phyloP scores from a whole-genome alignment of 305 asterid species.

The Fraxinus sp. region DNA sequence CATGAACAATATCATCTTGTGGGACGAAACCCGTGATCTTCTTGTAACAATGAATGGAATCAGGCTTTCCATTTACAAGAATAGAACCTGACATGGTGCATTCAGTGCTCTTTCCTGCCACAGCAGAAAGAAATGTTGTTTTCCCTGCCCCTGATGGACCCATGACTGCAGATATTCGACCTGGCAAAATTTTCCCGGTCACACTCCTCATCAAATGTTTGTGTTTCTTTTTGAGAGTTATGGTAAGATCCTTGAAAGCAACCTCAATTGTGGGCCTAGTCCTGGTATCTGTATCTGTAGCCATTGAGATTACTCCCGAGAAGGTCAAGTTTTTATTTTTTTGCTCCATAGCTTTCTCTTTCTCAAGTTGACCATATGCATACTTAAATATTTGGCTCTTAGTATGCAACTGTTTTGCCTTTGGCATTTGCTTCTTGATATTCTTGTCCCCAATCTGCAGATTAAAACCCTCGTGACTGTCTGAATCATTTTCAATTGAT shows the following conservation, averaged over 20 bases:
- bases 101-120: slow-evolving; percentile 76
- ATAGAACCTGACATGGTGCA: slow-evolving; percentile 72
- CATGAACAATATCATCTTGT: slow-evolving; percentile 98
- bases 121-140: slow-evolving; percentile 95
- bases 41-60: slow-evolving; percentile 79
- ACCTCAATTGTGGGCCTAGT: slow-evolving; percentile 87
- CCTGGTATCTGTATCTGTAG: slow-evolving; percentile 66
- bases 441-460: slow-evolving; percentile 73
- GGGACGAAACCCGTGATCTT: slow-evolving; percentile 93
- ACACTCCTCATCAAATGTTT: slow-evolving; percentile 90
- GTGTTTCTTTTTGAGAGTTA: slow-evolving; percentile 73
- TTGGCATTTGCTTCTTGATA: slow-evolving; percentile 62
- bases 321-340: slow-evolving; percentile 77
- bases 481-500: slow-evolving; percentile 61
- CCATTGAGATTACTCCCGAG: slow-evolving; percentile 91
- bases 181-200: slow-evolving; percentile 79
- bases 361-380: slow-evolving; percentile 96
- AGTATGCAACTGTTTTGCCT: slow-evolving; percentile 70
- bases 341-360: slow-evolving; percentile 97
- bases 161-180: slow-evolving; percentile 95
- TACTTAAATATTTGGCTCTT: slow-evolving; percentile 95
- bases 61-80: slow-evolving; percentile 84
- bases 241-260: slow-evolving; percentile 85
- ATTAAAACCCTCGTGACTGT: slow-evolving; percentile 59
- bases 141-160: slow-evolving; percentile 99